Evolutionary conservation across 1,284 basidiomycete species (phyloP).

Genomic region (Cystobasidiaceae sp.): DNA sequence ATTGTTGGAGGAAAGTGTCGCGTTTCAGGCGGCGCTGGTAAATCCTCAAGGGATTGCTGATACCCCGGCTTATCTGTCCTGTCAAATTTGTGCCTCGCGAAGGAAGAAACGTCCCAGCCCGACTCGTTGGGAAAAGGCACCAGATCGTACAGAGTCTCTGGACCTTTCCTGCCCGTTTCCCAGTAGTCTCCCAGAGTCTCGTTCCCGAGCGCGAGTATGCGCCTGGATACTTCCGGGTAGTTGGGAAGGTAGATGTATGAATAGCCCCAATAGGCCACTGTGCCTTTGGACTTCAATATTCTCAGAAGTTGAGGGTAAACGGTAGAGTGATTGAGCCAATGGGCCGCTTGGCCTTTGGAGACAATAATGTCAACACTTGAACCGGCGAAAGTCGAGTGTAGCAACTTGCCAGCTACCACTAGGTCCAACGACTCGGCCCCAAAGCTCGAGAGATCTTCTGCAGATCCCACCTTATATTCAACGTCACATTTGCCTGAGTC

Average conservation of each 20-base stretch:
- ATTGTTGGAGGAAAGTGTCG: constrained; percentile 52
- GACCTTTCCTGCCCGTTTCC: constrained; percentile 1
- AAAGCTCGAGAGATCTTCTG: constrained; percentile 58
- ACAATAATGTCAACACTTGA: neutral
- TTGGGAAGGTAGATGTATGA: constrained; percentile 66
- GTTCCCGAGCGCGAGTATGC: neutral
- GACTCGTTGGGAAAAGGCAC: constrained; percentile 5
- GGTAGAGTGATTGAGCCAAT: constrained; percentile 75
- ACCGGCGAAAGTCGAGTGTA: neutral
- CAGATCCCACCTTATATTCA: constrained; percentile 50
- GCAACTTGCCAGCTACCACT: constrained; percentile 60
- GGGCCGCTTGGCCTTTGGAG: constrained; percentile 58
- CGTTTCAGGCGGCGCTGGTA: neutral
- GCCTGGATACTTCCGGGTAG: constrained; percentile 51
- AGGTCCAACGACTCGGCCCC: constrained; percentile 63
- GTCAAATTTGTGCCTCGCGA: constrained; percentile 20
- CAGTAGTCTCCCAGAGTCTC: constrained; percentile 6
- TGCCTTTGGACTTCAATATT: constrained; percentile 62
- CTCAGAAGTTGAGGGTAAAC: constrained; percentile 66
- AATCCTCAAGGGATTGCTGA: neutral
- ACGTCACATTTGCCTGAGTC: too few relatives aligned
- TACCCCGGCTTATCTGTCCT: neutral
- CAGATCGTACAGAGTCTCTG: constrained; percentile 11
- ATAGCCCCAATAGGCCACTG: constrained; percentile 73
- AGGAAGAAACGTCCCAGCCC: neutral